Evolutionary conservation across 2,329 filamentous ascomycete genomes (phyloP).

Genomic region (Biscogniauxia mediterranea): DNA sequence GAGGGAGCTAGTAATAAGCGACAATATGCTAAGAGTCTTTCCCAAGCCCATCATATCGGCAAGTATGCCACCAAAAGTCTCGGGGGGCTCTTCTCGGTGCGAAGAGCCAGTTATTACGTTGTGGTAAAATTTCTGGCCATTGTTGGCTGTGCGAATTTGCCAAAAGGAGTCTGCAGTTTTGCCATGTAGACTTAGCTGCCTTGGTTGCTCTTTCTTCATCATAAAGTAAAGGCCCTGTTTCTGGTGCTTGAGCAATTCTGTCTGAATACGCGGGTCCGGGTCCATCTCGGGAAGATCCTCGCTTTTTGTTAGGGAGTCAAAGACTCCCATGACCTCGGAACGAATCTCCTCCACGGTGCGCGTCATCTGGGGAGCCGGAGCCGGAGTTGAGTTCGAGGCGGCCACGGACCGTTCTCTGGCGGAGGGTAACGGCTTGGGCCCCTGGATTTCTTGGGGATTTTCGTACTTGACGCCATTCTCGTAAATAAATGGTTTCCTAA

Average conservation of each 20-base stretch:
- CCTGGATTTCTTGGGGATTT: conserved; percentile 69
- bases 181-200: conserved; percentile 54
- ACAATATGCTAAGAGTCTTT: conserved; percentile 82
- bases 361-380: conserved; percentile 33
- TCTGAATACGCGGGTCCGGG: conserved; percentile 59
- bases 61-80: conserved; percentile 71
- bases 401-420: conserved; percentile 33
- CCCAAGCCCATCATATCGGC: conserved; percentile 90
- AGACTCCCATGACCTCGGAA: conserved; percentile 80
- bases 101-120: conserved; percentile 82
- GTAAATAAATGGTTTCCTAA: conserved; percentile 57
- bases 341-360: conserved; percentile 84
- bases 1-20: conserved; percentile 68
- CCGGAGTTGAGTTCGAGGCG: background rate
- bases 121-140: conserved; percentile 62
- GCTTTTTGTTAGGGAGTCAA: conserved; percentile 75
- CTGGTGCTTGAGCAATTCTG: conserved; percentile 76
- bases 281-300: conserved; percentile 76
- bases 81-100: conserved; percentile 57
- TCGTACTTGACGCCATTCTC: conserved; percentile 65
- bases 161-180: conserved; percentile 72
- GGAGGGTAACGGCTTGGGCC: conserved; percentile 39
- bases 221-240: conserved; percentile 90
- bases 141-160: conserved; percentile 55
- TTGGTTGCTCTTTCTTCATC: conserved; percentile 69